Evolutionary conservation across 2,329 filamentous ascomycete species (phyloP), one percentile per base, ranked within the genome.

Genomic region (Aspergillus transmontanensis): DNA sequence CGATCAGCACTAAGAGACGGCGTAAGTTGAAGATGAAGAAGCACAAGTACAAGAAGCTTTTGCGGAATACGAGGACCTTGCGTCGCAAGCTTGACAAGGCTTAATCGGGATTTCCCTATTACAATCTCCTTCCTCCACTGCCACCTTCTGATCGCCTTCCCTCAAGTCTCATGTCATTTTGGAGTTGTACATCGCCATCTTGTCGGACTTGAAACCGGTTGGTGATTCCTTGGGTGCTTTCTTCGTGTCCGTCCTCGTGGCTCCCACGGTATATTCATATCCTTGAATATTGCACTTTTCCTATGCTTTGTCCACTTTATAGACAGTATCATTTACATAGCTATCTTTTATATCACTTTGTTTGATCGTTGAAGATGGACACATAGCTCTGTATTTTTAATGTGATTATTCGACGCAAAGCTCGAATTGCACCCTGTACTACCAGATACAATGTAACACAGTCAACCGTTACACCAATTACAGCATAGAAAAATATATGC

Each of bases 11-110:
- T 71, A 93, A 90, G 85, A 87, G 95, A 79, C 93, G 96, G 81
- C 86, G 93, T 76, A 96, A 95, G 83, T 83, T 97, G 75, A 97
- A 93, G 88, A 99, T 99, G 94, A 99, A 99, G 91, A 99, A 98
- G 88, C 94, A 98, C 87, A 99, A 99, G 89, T 97, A 97, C 82
- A 98, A 97, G 93, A 99, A 99, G 88, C 84, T 98, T 71, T 93
- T 97, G 91, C 92, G 90, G 85, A 87, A 89, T 80, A 97, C 94
- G 75, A 88, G 94, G 78, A 94, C 92, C 77, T 80, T 93, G 83
- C 90, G 94, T 76, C 89, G 93, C 76, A 96, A 94, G 83, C 84
- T 95, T 73, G 92, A 91, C 73, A 86, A 89, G 74, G 82, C 86
- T 59, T 79, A 72, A 73, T 59, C 36, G 34, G 39, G 54, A 41